A percentile compares a stretch with the other conserved stretches of the same genome.
Evolutionary conservation across 2,329 filamentous ascomycete genomes (phyloP).

Genomic region (Elsinoe perseae): DNA sequence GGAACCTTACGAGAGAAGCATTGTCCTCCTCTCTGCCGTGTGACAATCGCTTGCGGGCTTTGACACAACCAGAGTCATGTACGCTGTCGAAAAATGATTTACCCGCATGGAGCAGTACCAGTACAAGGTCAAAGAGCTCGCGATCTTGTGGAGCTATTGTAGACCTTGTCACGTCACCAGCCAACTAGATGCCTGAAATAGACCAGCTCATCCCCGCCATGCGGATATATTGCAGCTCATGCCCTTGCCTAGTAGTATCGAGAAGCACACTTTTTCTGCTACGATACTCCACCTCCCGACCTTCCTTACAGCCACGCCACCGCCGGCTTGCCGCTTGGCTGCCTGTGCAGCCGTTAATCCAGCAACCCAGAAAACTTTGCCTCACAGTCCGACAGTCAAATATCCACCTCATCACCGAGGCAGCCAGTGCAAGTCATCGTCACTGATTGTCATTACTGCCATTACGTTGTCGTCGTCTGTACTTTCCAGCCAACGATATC

Average conservation of each 20-base stretch:
- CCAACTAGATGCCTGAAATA: conserved; percentile 13
- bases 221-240: conserved; percentile 12
- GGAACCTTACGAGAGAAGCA: conserved; percentile 1
- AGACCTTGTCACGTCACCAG: conserved; percentile 1
- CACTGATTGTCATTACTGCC: neutral
- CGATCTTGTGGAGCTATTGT: conserved; percentile 7
- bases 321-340: neutral
- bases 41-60: conserved; percentile 7
- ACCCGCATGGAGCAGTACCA: neutral
- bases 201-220: conserved; percentile 11
- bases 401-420: conserved; percentile 13
- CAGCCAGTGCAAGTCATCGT: neutral
- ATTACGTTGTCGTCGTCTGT: neutral
- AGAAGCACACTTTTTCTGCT: neutral
- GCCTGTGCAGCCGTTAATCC: conserved; percentile 13
- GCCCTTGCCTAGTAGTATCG: neutral
- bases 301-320: conserved; percentile 8
- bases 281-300: conserved; percentile 10
- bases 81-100: neutral
- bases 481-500: neutral
- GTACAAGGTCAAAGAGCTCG: conserved; percentile 11
- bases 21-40: neutral
- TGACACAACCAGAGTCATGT: conserved; percentile 10
- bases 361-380: conserved; percentile 9
- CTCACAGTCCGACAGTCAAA: conserved; percentile 1